A percentile compares a stretch with the other conserved stretches of the same genome.
Conservation (phyloP, 768 basidiomycete genomes). For the Xanthoconium purpureum region DNA sequence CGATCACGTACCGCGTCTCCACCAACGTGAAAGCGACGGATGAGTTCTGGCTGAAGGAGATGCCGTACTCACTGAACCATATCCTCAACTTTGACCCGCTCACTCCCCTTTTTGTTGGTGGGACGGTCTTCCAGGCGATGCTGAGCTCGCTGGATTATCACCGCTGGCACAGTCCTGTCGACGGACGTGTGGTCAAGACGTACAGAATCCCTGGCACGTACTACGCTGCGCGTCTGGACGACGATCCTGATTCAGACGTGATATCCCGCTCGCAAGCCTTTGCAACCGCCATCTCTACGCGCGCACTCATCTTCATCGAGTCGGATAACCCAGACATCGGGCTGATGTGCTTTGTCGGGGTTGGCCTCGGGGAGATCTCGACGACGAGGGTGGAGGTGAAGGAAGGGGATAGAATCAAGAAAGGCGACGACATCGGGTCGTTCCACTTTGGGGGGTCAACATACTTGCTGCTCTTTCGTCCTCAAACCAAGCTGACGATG, state of each 20-base stretch:
- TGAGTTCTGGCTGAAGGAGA: slow-evolving; percentile 59
- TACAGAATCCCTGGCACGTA: slow-evolving; percentile 49
- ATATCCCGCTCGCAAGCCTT: slow-evolving; percentile 21
- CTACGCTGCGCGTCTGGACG: slow-evolving; percentile 39
- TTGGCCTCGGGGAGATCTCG: slow-evolving; percentile 64
- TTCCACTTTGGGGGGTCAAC: slow-evolving; percentile 66
- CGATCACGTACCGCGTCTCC: slow-evolving; percentile 42
- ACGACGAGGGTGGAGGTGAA: slow-evolving; percentile 52
- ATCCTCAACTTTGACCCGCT: slow-evolving; percentile 47
- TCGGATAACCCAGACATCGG: slow-evolving; percentile 53
- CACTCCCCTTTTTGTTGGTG: slow-evolving; percentile 45
- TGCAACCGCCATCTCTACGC: slow-evolving; percentile 46
- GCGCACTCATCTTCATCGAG: slow-evolving; percentile 57
- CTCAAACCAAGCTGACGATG: slow-evolving; percentile 24
- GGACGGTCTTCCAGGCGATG: slow-evolving; percentile 56
- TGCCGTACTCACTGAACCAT: slow-evolving; percentile 57
- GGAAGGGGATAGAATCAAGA: slow-evolving; percentile 42
- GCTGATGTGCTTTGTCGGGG: slow-evolving; percentile 54
- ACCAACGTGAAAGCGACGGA: slow-evolving; percentile 40
- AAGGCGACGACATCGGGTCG: slow-evolving; percentile 57
- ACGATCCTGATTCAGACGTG: slow-evolving; percentile 16
- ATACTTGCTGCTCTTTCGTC: slow-evolving; percentile 45
- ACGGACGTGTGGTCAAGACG: slow-evolving; percentile 40
- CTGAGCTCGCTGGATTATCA: slow-evolving; percentile 55
- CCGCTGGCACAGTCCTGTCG: slow-evolving; percentile 61